Percentiles rank a stretch among this genome's conserved stretches.
phyloP scores from a whole-genome alignment of 495 filamentous ascomycete genomes.

The Penicillium desertorum region DNA sequence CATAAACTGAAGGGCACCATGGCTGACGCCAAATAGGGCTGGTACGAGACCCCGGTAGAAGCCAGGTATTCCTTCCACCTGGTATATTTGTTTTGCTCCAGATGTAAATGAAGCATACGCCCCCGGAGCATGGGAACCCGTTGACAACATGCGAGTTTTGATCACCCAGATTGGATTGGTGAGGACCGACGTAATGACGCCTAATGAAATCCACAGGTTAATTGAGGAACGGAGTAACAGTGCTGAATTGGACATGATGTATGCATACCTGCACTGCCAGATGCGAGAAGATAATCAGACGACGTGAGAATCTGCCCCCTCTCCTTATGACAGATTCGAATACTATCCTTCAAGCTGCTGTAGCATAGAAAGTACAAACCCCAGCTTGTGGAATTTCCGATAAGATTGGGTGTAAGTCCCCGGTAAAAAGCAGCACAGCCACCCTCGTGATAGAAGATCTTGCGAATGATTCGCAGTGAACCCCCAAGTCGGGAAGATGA shows the following conservation, averaged over 20 bases:
- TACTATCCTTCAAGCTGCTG: slow-evolving; percentile 53
- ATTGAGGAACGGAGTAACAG: not conserved
- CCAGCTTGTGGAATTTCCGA: slow-evolving; percentile 91
- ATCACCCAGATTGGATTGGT: slow-evolving; percentile 99
- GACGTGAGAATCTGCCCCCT: slow-evolving; percentile 51
- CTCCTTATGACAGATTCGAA: slow-evolving; percentile 29
- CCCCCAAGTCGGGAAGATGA: slow-evolving; percentile 45
- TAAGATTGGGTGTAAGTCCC: slow-evolving; percentile 82
- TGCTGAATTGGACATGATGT: not conserved
- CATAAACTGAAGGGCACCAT: slow-evolving; percentile 94
- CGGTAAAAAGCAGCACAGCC: slow-evolving; percentile 73
- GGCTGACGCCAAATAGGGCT: slow-evolving; percentile 83
- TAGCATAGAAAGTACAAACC: slow-evolving; percentile 85
- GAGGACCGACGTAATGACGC: slow-evolving; percentile 67
- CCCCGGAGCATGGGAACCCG: slow-evolving; percentile 65
- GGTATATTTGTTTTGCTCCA: slow-evolving; percentile 63
- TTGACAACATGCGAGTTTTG: slow-evolving; percentile 95
- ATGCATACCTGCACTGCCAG: slow-evolving; percentile 64
- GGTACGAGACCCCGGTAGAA: slow-evolving; percentile 84
- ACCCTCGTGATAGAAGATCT: slow-evolving; percentile 58
- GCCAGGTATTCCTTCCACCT: slow-evolving; percentile 67
- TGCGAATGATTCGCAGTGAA: slow-evolving; percentile 55
- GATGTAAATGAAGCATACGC: slow-evolving; percentile 77
- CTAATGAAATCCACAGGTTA: slow-evolving; percentile 29
- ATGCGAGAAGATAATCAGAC: slow-evolving; percentile 80